A percentile compares a stretch with the other conserved stretches of the same genome.
Evolutionary conservation across 805 yeast genomes (phyloP).

Genomic region (Starmera dryadoides): DNA sequence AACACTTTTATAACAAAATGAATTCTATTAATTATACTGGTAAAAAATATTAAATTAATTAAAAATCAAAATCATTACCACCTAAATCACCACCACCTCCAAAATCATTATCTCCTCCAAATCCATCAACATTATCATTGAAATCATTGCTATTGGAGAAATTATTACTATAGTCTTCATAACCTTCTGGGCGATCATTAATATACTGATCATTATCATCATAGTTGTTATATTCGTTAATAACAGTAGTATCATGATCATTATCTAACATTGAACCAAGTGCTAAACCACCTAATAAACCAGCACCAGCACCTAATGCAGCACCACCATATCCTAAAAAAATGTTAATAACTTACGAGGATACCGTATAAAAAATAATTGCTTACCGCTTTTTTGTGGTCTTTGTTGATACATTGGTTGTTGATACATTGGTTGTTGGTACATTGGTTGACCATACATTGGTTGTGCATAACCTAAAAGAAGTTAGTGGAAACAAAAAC

Average conservation of each 20-base stretch:
- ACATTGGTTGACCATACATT: constrained; percentile 41
- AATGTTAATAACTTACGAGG: too few relatives aligned
- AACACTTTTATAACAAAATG: too few relatives aligned
- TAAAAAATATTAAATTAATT: too few relatives aligned
- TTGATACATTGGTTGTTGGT: constrained; percentile 21
- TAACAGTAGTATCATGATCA: neutral
- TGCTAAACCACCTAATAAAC: constrained; percentile 22
- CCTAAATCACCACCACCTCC: constrained; percentile 21
- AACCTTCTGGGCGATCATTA: constrained; percentile 19
- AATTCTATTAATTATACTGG: too few relatives aligned
- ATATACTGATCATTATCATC: constrained; percentile 16
- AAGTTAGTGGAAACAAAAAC: constrained; percentile 15
- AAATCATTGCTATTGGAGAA: too few relatives aligned
- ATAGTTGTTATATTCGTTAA: neutral
- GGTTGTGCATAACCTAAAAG: constrained; percentile 21
- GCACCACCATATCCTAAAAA: constrained; percentile 17
- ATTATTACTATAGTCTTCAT: constrained; percentile 5
- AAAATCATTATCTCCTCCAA: neutral
- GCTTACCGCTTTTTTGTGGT: constrained; percentile 14
- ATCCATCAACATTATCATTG: neutral
- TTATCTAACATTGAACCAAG: constrained; percentile 14
- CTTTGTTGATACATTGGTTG: constrained; percentile 13
- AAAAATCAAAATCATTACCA: constrained; percentile 28
- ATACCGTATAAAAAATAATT: too few relatives aligned
- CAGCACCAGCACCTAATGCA: constrained; percentile 22